A percentile compares a stretch with the other conserved stretches of the same genome.
These are phyloP conservation scores for Epichloe scottii DNA, from an alignment of 2,329 filamentous ascomycete genomes.

Conservation along the genomic window DNA sequence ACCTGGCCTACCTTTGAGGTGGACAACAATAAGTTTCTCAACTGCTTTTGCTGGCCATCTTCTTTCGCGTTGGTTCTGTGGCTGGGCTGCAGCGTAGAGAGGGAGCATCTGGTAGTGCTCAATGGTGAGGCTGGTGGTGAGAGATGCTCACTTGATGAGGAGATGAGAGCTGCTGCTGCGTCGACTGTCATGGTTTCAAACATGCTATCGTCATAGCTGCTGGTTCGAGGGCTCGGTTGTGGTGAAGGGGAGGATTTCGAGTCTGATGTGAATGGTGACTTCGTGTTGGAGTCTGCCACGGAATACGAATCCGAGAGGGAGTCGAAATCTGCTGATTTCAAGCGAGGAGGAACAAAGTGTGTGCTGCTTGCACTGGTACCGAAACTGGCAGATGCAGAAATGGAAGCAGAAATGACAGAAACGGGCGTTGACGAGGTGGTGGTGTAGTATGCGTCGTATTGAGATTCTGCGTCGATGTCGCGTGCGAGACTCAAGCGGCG, in stretches of 20 bases:
- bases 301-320: neutral
- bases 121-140: neutral
- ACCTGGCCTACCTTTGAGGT: slow-evolving; percentile 28
- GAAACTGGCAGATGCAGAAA: neutral
- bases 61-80: neutral
- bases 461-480: slow-evolving; percentile 4
- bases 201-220: slow-evolving; percentile 5
- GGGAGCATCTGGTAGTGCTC: neutral
- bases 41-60: neutral
- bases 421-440: neutral
- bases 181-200: slow-evolving; percentile 8
- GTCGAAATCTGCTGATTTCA: neutral
- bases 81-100: neutral
- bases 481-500: neutral
- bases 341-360: neutral
- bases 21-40: slow-evolving; percentile 27
- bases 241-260: neutral
- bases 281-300: neutral
- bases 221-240: neutral
- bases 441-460: neutral
- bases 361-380: neutral
- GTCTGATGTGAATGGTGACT: neutral
- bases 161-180: slow-evolving; percentile 4
- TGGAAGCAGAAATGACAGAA: neutral
- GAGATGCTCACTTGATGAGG: slow-evolving; percentile 1